A percentile compares a stretch with the other conserved stretches of the same genome.
Evolutionary conservation across 805 yeast genomes (phyloP).

Genomic region (Yarrowia sp.): DNA sequence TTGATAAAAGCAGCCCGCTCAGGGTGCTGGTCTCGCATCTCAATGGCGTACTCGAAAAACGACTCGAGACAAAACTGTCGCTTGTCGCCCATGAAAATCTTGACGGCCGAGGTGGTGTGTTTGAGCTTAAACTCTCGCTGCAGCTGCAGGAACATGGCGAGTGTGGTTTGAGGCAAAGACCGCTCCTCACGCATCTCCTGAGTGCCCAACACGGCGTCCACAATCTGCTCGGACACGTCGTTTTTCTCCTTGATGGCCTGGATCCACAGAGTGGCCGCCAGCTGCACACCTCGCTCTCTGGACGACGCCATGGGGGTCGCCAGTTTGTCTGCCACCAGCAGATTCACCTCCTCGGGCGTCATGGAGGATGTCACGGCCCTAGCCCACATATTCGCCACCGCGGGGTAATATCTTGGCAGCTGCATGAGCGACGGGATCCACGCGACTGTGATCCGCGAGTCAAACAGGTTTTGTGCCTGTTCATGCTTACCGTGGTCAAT

Average conservation of each 20-base stretch:
- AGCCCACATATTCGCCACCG: constrained; percentile 4
- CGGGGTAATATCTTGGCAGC: constrained; percentile 5
- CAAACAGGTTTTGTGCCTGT: constrained; percentile 10
- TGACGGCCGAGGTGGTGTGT: background rate
- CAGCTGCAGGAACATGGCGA: constrained; percentile 14
- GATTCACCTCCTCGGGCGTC: background rate
- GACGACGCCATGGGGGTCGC: background rate
- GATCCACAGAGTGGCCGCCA: constrained; percentile 1
- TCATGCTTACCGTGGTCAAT: constrained; percentile 22
- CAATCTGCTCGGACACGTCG: background rate
- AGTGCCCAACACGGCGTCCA: background rate
- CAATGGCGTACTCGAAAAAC: constrained; percentile 17
- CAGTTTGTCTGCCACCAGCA: background rate
- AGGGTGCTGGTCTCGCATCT: constrained; percentile 11
- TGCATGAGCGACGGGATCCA: constrained; percentile 23
- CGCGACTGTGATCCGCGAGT: background rate
- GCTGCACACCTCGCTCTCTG: constrained; percentile 3
- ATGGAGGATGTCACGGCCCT: background rate
- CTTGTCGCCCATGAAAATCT: constrained; percentile 8
- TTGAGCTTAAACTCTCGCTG: background rate
- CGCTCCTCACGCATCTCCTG: background rate
- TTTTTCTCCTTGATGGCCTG: constrained; percentile 2
- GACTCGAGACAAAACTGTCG: background rate
- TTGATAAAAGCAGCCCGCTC: background rate
- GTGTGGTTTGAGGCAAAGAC: background rate